Evolutionary conservation across 192 early-diverging fungal genomes (phyloP).

Genomic region (Coemansia biformis): DNA sequence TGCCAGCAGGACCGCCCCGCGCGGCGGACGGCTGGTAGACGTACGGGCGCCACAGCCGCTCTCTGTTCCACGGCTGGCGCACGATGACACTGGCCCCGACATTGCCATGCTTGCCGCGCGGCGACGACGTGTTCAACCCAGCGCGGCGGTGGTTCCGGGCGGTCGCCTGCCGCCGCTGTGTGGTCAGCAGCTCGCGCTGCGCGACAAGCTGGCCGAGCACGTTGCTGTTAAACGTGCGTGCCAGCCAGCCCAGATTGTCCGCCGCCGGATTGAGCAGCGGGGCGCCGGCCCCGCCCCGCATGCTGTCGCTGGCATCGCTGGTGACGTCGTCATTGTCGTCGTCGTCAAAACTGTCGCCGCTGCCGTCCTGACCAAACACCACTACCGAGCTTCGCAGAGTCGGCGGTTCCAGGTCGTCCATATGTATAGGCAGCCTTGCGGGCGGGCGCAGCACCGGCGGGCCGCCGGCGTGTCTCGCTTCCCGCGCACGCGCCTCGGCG

Average conservation of each 20-base stretch:
- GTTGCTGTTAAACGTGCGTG: constrained; percentile 7
- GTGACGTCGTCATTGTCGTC: constrained; percentile 6
- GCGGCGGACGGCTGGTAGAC: constrained; percentile 22
- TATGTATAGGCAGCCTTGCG: neutral
- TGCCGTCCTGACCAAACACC: neutral
- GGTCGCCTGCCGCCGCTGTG: neutral
- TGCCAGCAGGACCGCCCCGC: constrained; percentile 7
- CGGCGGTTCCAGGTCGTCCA: neutral
- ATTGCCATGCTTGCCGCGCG: neutral
- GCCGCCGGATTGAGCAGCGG: no score
- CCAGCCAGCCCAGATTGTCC: constrained; percentile 11
- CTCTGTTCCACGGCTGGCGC: constrained; percentile 33
- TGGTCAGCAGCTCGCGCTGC: neutral
- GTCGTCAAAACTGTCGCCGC: neutral
- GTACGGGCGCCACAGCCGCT: constrained; percentile 23
- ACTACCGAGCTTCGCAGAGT: neutral
- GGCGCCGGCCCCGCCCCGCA: no score
- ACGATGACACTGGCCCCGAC: constrained; percentile 17
- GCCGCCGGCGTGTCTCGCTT: no score
- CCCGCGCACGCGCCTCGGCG: neutral
- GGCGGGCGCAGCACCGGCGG: neutral
- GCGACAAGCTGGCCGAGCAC: neutral
- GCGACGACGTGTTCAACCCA: neutral
- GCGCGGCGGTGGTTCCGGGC: neutral
- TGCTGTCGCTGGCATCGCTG: neutral